A percentile compares a stretch with the other conserved stretches of the same genome.
Conservation (phyloP, 768 basidiomycete genomes). For the Lepiota venenata region DNA sequence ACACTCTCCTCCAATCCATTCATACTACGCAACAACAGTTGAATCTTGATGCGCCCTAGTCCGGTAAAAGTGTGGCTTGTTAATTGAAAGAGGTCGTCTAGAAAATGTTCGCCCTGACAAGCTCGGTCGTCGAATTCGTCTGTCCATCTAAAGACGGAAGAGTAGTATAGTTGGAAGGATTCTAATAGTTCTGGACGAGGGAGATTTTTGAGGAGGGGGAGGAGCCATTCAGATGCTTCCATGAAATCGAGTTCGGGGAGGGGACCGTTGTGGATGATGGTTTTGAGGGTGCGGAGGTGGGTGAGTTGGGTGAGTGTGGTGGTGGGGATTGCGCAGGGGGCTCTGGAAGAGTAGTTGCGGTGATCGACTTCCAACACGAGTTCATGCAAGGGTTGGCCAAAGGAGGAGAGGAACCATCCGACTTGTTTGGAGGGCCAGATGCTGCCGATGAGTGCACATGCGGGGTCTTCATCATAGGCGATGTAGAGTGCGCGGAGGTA, state of each 20-base stretch:
- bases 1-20: neutral
- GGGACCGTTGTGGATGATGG: neutral
- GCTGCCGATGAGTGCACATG: neutral
- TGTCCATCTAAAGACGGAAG: neutral
- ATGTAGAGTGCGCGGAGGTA: neutral
- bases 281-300: neutral
- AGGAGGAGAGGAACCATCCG: neutral
- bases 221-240: neutral
- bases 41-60: neutral
- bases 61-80: neutral
- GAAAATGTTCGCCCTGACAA: neutral
- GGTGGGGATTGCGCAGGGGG: neutral
- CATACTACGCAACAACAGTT: neutral
- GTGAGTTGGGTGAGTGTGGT: neutral
- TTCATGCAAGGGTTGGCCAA: neutral
- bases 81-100: neutral
- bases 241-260: neutral
- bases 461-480: slow-evolving; percentile 1
- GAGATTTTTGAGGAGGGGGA: neutral
- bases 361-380: slow-evolving; percentile 3
- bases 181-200: neutral
- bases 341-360: neutral
- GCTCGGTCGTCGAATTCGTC: neutral
- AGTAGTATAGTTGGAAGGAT: neutral
- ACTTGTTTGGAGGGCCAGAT: neutral